phyloP scores from a whole-genome alignment of 768 basidiomycete genomes.

The Strobilomyces confusus region DNA sequence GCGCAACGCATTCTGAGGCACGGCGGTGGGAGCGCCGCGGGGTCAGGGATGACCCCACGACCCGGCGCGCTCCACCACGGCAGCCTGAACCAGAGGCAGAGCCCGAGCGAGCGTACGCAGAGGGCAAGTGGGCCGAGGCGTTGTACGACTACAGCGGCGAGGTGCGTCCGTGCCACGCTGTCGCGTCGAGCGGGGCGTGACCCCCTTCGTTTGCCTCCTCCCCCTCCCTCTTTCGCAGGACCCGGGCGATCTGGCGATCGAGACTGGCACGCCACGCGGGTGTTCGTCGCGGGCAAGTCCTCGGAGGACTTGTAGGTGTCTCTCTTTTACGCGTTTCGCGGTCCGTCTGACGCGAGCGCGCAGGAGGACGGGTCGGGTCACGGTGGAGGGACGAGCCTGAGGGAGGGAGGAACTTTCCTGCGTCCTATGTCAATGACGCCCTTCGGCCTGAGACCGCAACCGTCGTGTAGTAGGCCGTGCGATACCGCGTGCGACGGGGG shows the following conservation, averaged over 20 bases:
- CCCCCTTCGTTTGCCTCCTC: not conserved
- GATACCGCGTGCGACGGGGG: too few relatives aligned
- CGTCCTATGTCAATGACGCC: constrained; percentile 59
- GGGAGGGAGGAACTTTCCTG: constrained; percentile 60
- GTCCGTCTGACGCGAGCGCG: constrained; percentile 2
- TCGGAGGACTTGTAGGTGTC: constrained; percentile 71
- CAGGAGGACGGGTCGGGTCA: constrained; percentile 75
- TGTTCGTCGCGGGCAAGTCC: constrained; percentile 61
- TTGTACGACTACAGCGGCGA: constrained; percentile 70
- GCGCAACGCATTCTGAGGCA: too few relatives aligned
- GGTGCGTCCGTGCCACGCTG: constrained; percentile 34
- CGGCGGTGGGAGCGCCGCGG: constrained; percentile 61
- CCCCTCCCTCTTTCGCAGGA: constrained; percentile 41
- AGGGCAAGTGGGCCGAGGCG: constrained; percentile 75
- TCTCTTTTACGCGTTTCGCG: not conserved
- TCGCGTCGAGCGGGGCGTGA: not conserved
- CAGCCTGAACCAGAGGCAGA: too few relatives aligned
- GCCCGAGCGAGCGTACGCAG: constrained; percentile 33
- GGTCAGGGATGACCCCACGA: not conserved
- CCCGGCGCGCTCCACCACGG: not conserved
- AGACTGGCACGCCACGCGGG: constrained; percentile 50
- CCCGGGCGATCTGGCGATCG: constrained; percentile 59
- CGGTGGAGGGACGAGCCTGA: constrained; percentile 53
- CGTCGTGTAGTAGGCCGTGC: too few relatives aligned
- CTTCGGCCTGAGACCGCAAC: too few relatives aligned